Conservation (phyloP, 2,329 filamentous ascomycete species). For the Exutisphaerella laricina region DNA sequence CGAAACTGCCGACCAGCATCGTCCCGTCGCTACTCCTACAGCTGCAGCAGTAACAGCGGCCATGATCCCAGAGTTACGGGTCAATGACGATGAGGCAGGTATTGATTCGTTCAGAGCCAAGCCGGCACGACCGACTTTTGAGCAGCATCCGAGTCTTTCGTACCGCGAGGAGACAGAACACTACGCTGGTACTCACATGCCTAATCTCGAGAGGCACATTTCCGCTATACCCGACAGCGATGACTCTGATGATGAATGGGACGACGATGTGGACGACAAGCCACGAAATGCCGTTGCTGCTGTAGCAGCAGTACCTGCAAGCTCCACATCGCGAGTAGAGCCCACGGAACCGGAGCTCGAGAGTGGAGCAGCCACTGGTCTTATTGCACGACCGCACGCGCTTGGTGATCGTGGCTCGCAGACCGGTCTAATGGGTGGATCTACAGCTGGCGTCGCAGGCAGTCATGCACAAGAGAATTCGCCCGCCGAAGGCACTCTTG, state of each 20-base stretch:
- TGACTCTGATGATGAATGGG: slow-evolving; percentile 15
- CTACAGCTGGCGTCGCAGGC: background rate
- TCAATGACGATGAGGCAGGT: slow-evolving; percentile 3
- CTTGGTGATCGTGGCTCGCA: background rate
- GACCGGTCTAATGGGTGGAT: background rate
- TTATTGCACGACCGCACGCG: background rate
- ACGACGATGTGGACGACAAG: slow-evolving; percentile 12
- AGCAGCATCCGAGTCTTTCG: slow-evolving; percentile 11
- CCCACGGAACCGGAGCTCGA: too few relatives aligned
- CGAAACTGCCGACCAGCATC: slow-evolving; percentile 5
- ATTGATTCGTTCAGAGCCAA: background rate
- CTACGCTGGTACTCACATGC: slow-evolving; percentile 12
- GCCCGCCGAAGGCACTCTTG: background rate
- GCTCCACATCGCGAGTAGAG: background rate
- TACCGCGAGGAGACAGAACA: slow-evolving; percentile 3
- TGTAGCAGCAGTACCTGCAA: slow-evolving; percentile 3
- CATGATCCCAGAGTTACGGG: slow-evolving; percentile 8
- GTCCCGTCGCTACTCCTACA: slow-evolving; percentile 3
- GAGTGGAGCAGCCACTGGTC: too few relatives aligned
- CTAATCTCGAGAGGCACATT: slow-evolving; percentile 31
- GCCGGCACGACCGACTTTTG: slow-evolving; percentile 12
- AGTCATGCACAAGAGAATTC: background rate
- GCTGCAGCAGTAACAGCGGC: slow-evolving; percentile 4
- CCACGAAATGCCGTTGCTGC: background rate
- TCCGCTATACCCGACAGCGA: slow-evolving; percentile 27